Base-by-base conservation (phyloP, 208 protist genomes). In the Crithidia bombi region DNA sequence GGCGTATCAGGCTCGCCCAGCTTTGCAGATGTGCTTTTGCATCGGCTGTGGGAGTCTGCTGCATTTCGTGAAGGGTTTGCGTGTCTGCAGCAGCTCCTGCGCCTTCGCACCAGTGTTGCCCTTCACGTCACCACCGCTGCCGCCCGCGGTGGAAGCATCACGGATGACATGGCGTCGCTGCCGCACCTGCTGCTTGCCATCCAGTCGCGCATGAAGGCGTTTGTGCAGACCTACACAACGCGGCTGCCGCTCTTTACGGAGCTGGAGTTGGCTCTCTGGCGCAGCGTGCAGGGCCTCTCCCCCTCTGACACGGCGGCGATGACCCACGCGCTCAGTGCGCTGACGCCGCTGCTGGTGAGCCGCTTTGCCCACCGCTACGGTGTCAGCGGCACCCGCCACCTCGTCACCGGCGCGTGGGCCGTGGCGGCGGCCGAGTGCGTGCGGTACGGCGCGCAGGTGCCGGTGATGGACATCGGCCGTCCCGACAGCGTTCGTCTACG, bases 51-150 rank as follows among this genome's bases (percentile, higher is more conserved):
- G 87, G 54, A 75, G 50, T 69, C 65, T 7, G 84, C 86, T 28
- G 84, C 90, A 0, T 96, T 94, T 51, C 79, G 91, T n/a, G 52
- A 83, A 6, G 91, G 92, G 55, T 93, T 94, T 63, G 39, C 64
- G n/a, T 69, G 89, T 36, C 28, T 90, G 33, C 86, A 90, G 68
- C 72, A 65, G 46, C 67, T 93, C 12, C 77, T 89, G n/a, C 57
- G 65, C 33, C 46, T 87, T 7, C 68, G 62, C 23, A 23, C 70
- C 49, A 59, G 52, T 15, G 38, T 49, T 3, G 47, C 68, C 58
- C 56, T 36, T 52, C 56, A 70, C 57, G 17, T 28, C 39, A 65
- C 32, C 36, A 21, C 49, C 15, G 19, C 41, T 4, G 56, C 38
- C 43, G 19, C 11, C 21, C 38, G 17, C 23, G n/a, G n/a, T 15